Base-by-base conservation (phyloP, 1,284 basidiomycete genomes). In the Ustilago xerochloae region DNA sequence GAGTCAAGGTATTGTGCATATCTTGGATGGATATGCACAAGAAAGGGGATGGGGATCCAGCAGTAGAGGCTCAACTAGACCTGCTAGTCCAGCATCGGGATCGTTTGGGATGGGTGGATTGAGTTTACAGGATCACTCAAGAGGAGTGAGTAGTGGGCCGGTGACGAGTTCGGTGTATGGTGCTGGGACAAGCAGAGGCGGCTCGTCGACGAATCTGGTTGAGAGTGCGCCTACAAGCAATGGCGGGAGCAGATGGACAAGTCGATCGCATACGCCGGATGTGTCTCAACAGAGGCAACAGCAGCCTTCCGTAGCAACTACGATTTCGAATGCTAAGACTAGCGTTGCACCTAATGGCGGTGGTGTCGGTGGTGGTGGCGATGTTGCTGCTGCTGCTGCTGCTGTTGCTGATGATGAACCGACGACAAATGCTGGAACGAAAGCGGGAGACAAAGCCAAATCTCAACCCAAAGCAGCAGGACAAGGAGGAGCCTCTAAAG, bases 11-110 rank as follows among this genome's bases (percentile, higher is more conserved):
- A 69, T 83, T 35, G 82, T 82, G 13, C 60, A 69, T 7, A 58
- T 82, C 26, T 58, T 82, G 29, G 78, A 82, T 45, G 65, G 62
- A 1, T 83, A 80, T 46, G 67, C 78, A 13, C 51, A 50, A 12
- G 80, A 81, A 38, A 45, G 61, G 9, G 71, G 62, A 1, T 72
- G 69, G 69, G 63, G 41, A n/a, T 51, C 51, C 22, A 61, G 58
- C 48, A 74, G 71, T 30, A 48, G 71, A 12, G 66, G 55, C 0
- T 70, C 71, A 26, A 74, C 71, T 6, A 62, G 71, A 10, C 71
- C 71, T 3, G 63, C 56, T n/a, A 70, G 62, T 33, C 71, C 71
- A 1, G 48, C 62, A 2, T 52, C 71, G 1, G 48, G 58, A 2
- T 52, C 53, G 39, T 62, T 63, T 12, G 60, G 63, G 3, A 52